phyloP scores from a whole-genome alignment of 352 stramenopile species.

The Pythium brachiatum region DNA sequence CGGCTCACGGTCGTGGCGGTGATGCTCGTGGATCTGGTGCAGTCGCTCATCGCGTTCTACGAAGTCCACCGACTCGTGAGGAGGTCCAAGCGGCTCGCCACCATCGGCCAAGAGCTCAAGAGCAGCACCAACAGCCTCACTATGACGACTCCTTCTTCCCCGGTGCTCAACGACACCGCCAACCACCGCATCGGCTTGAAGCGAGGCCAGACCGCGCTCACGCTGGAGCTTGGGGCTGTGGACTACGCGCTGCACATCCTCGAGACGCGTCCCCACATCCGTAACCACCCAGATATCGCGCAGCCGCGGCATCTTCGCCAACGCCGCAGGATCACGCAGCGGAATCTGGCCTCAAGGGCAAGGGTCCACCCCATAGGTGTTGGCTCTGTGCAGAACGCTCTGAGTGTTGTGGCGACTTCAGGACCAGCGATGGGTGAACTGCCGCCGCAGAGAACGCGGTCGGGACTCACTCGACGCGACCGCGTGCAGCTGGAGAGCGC shows the following conservation, averaged over 20 bases:
- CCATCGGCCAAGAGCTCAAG: background rate
- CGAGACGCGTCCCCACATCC: background rate
- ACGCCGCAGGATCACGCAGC: background rate
- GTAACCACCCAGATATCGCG: background rate
- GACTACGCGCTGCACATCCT: conserved; percentile 3
- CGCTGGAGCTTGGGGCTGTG: background rate
- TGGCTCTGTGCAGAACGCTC: background rate
- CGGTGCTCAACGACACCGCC: background rate
- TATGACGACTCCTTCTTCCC: no score
- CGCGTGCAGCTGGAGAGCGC: background rate
- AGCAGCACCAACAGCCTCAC: background rate
- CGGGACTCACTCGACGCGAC: background rate
- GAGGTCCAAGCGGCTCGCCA: background rate
- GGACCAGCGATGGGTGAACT: no score
- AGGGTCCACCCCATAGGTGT: background rate
- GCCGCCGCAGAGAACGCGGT: background rate
- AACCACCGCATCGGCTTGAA: background rate
- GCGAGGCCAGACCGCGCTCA: background rate
- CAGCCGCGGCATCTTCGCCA: background rate
- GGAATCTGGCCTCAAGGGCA: background rate
- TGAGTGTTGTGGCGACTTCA: background rate
- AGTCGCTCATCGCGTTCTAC: conserved; percentile 7
- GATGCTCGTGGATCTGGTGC: conserved; percentile 5
- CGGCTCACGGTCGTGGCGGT: conserved; percentile 4
- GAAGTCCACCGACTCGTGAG: background rate